Conservation (phyloP, 345 rosid genomes). For the Chamaenerion angustifolium region DNA sequence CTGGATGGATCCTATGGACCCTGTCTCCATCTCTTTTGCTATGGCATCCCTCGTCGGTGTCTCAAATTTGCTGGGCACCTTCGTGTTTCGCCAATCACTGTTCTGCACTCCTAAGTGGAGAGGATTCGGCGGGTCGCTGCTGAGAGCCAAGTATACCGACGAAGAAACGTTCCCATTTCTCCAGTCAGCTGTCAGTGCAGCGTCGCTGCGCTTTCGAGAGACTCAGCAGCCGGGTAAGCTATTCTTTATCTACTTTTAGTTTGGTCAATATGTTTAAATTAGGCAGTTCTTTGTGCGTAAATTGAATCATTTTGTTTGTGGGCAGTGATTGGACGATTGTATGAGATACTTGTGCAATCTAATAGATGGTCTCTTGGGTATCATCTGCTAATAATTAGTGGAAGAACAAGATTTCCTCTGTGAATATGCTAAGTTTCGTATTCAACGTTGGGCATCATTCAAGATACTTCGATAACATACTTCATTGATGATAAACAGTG, state of each 20-base stretch:
- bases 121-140: slow-evolving; percentile 1
- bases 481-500: too few relatives aligned
- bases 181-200: slow-evolving; percentile 43
- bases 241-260: not conserved
- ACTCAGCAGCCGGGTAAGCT: slow-evolving; percentile 47
- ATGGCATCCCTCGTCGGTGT: not conserved
- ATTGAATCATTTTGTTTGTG: not conserved
- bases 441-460: too few relatives aligned
- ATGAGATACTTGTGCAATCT: too few relatives aligned
- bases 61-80: not conserved
- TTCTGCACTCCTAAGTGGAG: slow-evolving; percentile 9
- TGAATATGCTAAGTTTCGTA: too few relatives aligned
- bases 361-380: too few relatives aligned
- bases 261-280: not conserved
- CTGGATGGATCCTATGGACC: too few relatives aligned
- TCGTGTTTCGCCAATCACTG: slow-evolving; percentile 2
- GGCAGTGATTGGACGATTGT: not conserved
- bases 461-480: too few relatives aligned
- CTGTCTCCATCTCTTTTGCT: not conserved
- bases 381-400: too few relatives aligned
- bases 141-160: slow-evolving; percentile 31
- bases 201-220: slow-evolving; percentile 75
- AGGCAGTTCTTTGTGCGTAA: slow-evolving; percentile 1
- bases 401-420: too few relatives aligned
- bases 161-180: slow-evolving; percentile 50